Base-by-base conservation (phyloP, 2,329 filamentous ascomycete species). In the Uncinocarpus reesii region DNA sequence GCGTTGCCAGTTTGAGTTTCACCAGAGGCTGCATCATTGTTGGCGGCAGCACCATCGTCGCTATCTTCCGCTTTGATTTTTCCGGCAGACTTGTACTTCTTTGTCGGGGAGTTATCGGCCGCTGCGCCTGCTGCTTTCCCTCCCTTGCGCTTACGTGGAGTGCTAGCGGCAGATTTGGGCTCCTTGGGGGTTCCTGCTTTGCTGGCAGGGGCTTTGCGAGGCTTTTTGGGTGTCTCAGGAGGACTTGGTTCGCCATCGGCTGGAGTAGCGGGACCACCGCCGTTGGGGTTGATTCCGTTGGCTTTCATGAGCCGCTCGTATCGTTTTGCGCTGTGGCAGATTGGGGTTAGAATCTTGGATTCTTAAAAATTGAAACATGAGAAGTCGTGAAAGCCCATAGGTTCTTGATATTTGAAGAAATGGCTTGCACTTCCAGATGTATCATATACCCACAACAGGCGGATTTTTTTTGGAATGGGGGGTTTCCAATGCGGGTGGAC, bases 251-350 rank as follows among this genome's bases (percentile, higher is more conserved):
- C 51, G n/a, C 35, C 34, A 7, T 47, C 35, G 6, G 36, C 36
- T 35, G 31, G 6, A 4, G 42, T n/a, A 23, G 28, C 20, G 24
- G 49, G 16, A 31, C 29, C 28, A 38, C 24, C 42, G 18, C 55
- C 55, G 41, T 50, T 53, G 21, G 60, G 56, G 36, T 53, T 53
- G 49, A 81, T 75, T 21, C 71, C 72, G 54, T 80, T 69, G 7
- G 73, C 65, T 60, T 81, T 80, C 65, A 82, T 70, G 59, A 85
- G 72, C 26, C 81, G 76, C 62, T 82, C 78, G 57, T 81, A 84
- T 56, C 81, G 71, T 65, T 84, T 84, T 53, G 79, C 76, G 1
- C 81, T 84, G 57, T 52, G 10, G 23, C 4, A 28, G 31, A 7
- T 29, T 24, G 15, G n/a, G n/a, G 11, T 49, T 16, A 49, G 41